phyloP scores from a whole-genome alignment of 352 stramenopile genomes.

The Pythium scleroteichum region DNA sequence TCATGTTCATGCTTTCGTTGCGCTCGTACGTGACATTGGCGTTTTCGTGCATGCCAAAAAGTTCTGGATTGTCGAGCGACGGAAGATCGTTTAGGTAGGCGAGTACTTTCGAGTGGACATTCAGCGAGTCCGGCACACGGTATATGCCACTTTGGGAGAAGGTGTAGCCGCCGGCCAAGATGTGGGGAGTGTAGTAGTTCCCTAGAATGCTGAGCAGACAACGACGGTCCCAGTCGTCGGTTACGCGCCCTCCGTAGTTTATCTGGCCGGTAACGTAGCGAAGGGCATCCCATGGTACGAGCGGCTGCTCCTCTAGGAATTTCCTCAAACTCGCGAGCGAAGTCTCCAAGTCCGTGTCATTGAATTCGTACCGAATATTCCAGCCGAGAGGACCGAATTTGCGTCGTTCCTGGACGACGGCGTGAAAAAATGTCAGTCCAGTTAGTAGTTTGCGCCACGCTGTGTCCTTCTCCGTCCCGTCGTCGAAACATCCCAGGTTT shows the following conservation, averaged over 20 bases:
- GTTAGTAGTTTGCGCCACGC: conserved; percentile 91
- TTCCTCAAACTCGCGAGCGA: conserved; percentile 88
- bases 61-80: conserved; percentile 88
- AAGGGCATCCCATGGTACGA: conserved; percentile 92
- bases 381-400: conserved; percentile 95
- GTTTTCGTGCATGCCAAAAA: conserved; percentile 97
- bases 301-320: conserved; percentile 91
- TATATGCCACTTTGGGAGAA: conserved; percentile 91
- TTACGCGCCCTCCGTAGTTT: conserved; percentile 96
- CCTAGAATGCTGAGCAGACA: conserved; percentile 93
- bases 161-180: conserved; percentile 76
- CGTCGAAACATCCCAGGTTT: conserved; percentile 55
- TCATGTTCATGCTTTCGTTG: conserved; percentile 89
- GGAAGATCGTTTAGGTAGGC: conserved; percentile 87
- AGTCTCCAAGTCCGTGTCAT: conserved; percentile 95
- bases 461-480: conserved; percentile 53
- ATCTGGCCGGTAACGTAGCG: conserved; percentile 95
- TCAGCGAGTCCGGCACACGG: conserved; percentile 63
- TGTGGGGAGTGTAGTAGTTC: conserved; percentile 88
- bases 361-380: conserved; percentile 97
- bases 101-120: conserved; percentile 50
- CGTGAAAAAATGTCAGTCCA: conserved; percentile 93
- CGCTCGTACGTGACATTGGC: conserved; percentile 94
- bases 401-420: conserved; percentile 91
- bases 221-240: conserved; percentile 94